Base-by-base conservation (phyloP, 1,139 yeast genomes). In the Nakaseomyces kungkrabaensis region DNA sequence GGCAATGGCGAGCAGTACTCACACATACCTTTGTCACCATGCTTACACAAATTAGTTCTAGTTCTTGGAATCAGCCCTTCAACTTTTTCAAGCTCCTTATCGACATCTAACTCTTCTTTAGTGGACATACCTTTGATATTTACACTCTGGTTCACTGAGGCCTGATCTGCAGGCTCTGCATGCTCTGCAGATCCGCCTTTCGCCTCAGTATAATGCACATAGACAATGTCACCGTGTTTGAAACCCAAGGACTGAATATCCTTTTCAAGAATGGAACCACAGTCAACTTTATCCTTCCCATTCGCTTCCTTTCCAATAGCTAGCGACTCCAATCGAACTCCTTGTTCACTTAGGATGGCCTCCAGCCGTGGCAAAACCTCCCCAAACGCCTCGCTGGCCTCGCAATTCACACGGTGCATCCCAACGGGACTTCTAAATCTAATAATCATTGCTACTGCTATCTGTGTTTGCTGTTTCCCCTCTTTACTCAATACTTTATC, bases 1-100 rank as follows among this genome's bases (percentile, higher is more conserved):
- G 96, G 96, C 51, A 94, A 71, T 0, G 98, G 97, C 48, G 95
- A 82, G 65, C 98, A 92, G 64, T 89, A 88, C 60, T 92, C 98
- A 68, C 98, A 92, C 98, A 92, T 92, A 3, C 97, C 98, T 59
- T 84, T 85, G 37, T 82, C 90, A 3, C 94, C 88, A 65, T 94
- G 98, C 51, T 83, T 79, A 66, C 98, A 92, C 61, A 89, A 72
- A 4, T 68, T 65, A 5, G 88, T 79, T 54, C 73, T 76, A 33
- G 73, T 68, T 37, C 98, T 76, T 38, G 74, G 69, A 52, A 94
- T 88, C 52, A 85, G 71, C 0, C 98, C 99, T 45, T 79, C 78
- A 48, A 77, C 74, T 45, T 72, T 73, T 49, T 85, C 94, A 41
- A 90, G 72, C n/a, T 65, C 65, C 51, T 77, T 77, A 65, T 94